Base-by-base conservation (phyloP, 441 rosid species). In the Aquilaria agallochum region DNA sequence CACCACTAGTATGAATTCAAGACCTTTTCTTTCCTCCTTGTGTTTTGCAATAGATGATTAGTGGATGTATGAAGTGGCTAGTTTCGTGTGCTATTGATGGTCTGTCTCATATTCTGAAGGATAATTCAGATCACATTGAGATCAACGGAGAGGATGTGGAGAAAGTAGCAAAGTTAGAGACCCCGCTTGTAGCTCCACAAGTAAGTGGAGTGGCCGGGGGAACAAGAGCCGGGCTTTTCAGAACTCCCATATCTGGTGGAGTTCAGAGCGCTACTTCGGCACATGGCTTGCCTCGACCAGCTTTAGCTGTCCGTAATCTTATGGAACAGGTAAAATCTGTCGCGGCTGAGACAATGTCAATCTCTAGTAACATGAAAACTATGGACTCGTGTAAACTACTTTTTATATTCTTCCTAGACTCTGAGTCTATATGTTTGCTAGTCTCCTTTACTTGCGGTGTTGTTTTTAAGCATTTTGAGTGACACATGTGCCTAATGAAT, bases 231-330 rank as follows among this genome's bases (percentile, higher is more conserved):
- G 99, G 98, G 64, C 95, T 95, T 58, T 95, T 89, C 71, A 83
- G 99, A 71, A 95, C 99, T 48, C 99, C 98, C 51, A 92, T 92
- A 76, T 92, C 98, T 53, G 99, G 99, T 71, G 99, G 99, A 55
- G 99, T 95, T 69, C 99, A 95, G 71, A 95, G 92, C 61, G 99
- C 99, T 51, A 92, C 99, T 61, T 95, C 99, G 3, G 98, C 91
- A 60, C 96, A 95, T 72, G 95, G 96, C 55, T 80, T 95, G 69
- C 99, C 95, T 66, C 84, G 75, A 13, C 99, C 99, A 55, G 83
- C 99, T 60, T 83, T 95, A 64, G 99, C 97, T 14, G 99, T 92
- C 34, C 92, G 99, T 60, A 95, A 95, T 78, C 82, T 95, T 68
- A 79, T 95, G 90, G 99, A 89, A 67, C 98, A 92, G 96, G 99